phyloP scores from a whole-genome alignment of 352 stramenopile genomes.

The Globisporangium polare region DNA sequence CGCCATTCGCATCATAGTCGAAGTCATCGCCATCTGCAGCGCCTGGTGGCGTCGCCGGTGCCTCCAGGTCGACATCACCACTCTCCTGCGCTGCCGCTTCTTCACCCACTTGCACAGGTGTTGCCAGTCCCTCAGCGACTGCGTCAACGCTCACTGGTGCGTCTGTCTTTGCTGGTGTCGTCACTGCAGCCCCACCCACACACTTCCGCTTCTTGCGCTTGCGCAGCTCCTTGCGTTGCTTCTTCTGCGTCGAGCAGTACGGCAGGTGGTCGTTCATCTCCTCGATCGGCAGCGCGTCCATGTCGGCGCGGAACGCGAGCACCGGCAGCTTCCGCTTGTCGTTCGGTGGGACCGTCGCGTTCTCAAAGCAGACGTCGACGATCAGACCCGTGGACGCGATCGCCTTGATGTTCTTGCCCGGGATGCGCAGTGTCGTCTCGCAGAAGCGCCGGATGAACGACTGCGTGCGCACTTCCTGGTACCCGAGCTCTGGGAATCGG shows the following conservation, averaged over 20 bases:
- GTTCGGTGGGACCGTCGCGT: constrained; percentile 35
- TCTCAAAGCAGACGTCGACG: constrained; percentile 85
- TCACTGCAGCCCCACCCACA: not conserved
- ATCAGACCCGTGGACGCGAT: constrained; percentile 89
- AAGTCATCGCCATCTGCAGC: constrained; percentile 35
- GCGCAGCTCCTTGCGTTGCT: constrained; percentile 41
- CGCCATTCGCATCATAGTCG: constrained; percentile 9
- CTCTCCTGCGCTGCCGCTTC: not conserved
- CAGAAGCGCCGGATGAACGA: constrained; percentile 81
- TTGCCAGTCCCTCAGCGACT: not conserved
- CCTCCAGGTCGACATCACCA: constrained; percentile 22
- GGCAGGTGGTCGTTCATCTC: constrained; percentile 77
- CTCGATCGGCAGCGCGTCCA: constrained; percentile 94
- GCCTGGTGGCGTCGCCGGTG: constrained; percentile 9
- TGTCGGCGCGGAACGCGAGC: constrained; percentile 93
- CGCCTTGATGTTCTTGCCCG: constrained; percentile 57
- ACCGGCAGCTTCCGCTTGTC: constrained; percentile 76
- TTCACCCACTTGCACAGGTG: not conserved
- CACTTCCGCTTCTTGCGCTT: constrained; percentile 73
- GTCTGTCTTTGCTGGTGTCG: not conserved
- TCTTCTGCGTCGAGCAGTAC: constrained; percentile 74
- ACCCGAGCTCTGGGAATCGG: constrained; percentile 90
- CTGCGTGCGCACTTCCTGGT: constrained; percentile 87
- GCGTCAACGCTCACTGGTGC: not conserved
- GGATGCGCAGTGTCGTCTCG: constrained; percentile 76